phyloP scores from a whole-genome alignment of 768 basidiomycete genomes.

The Guyanaporus albipodus region DNA sequence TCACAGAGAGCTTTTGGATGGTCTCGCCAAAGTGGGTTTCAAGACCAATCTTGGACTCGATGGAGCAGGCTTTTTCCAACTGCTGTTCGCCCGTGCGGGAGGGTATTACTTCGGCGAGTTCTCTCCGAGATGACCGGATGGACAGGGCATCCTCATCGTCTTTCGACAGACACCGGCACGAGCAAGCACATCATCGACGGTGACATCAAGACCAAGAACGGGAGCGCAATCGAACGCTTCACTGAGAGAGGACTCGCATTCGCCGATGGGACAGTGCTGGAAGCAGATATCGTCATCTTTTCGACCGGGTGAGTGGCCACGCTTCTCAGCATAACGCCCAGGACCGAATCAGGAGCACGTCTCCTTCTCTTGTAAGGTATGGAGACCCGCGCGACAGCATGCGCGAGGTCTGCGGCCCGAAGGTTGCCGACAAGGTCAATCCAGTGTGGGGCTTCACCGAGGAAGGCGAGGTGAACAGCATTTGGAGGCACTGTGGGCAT shows the following conservation, averaged over 20 bases:
- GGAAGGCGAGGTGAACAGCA: slow-evolving; percentile 55
- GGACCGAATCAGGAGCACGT: not conserved
- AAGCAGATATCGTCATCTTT: slow-evolving; percentile 33
- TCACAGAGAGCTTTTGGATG: slow-evolving; percentile 35
- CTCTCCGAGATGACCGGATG: no score
- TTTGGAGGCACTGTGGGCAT: slow-evolving; percentile 31
- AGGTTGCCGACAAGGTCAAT: slow-evolving; percentile 42
- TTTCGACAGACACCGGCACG: slow-evolving; percentile 35
- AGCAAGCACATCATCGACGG: slow-evolving; percentile 43
- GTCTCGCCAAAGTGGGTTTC: slow-evolving; percentile 37
- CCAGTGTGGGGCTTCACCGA: slow-evolving; percentile 58
- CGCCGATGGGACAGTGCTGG: slow-evolving; percentile 18
- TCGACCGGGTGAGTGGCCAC: slow-evolving; percentile 24
- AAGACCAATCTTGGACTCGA: slow-evolving; percentile 34
- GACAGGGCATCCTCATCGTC: not conserved
- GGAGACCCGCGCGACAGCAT: slow-evolving; percentile 42
- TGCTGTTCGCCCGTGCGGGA: slow-evolving; percentile 28
- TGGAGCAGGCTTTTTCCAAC: slow-evolving; percentile 30
- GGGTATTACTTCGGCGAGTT: slow-evolving; percentile 41
- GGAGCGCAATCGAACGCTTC: slow-evolving; percentile 30
- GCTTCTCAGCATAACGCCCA: not conserved
- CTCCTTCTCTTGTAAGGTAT: slow-evolving; percentile 32
- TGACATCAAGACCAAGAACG: slow-evolving; percentile 49
- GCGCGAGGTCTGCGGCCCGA: slow-evolving; percentile 42
- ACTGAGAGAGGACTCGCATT: slow-evolving; percentile 27